These are phyloP conservation scores for Sphagnum tenellum DNA, from an alignment of 225 moss, liverwort and hornwort genomes.

Conservation along the genomic window DNA sequence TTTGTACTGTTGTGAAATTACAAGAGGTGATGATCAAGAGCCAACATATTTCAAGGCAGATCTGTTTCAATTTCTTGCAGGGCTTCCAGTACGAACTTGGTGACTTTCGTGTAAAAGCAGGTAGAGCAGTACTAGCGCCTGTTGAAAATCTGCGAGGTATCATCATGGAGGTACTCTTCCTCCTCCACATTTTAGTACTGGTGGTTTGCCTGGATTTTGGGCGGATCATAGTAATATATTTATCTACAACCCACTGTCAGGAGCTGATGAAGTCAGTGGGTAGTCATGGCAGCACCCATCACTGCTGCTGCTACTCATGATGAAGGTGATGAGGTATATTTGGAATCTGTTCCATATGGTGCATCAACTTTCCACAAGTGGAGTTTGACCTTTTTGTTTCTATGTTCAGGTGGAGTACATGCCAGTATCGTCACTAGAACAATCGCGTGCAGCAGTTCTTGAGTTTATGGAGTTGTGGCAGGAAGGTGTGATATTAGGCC, in stretches of 20 bases:
- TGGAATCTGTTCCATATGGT: too few species aligned
- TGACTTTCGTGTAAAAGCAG: constrained; percentile 87
- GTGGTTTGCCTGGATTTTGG: too few species aligned
- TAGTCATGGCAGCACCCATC: too few species aligned
- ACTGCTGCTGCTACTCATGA: too few species aligned
- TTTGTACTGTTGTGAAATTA: too few species aligned
- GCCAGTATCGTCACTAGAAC: constrained; percentile 81
- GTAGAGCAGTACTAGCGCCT: constrained; percentile 71
- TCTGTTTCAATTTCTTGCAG: constrained; percentile 19
- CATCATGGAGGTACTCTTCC: constrained; percentile 57
- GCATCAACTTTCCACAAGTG: too few species aligned
- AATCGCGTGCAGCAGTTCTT: constrained; percentile 65
- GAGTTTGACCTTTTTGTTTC: too few species aligned
- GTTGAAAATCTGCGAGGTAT: constrained; percentile 84
- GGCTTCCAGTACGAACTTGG: constrained; percentile 90
- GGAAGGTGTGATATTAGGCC: constrained; percentile 57
- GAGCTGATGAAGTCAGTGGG: too few species aligned
- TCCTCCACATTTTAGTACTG: too few species aligned
- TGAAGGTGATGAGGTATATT: too few species aligned
- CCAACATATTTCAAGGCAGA: neutral
- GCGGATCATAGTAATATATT: too few species aligned
- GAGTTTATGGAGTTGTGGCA: constrained; percentile 89
- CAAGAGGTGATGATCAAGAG: neutral
- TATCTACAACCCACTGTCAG: too few species aligned
- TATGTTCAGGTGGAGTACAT: constrained; percentile 69